Base-by-base conservation (phyloP, 1,284 basidiomycete genomes). In the Trichosporon ovoides region DNA sequence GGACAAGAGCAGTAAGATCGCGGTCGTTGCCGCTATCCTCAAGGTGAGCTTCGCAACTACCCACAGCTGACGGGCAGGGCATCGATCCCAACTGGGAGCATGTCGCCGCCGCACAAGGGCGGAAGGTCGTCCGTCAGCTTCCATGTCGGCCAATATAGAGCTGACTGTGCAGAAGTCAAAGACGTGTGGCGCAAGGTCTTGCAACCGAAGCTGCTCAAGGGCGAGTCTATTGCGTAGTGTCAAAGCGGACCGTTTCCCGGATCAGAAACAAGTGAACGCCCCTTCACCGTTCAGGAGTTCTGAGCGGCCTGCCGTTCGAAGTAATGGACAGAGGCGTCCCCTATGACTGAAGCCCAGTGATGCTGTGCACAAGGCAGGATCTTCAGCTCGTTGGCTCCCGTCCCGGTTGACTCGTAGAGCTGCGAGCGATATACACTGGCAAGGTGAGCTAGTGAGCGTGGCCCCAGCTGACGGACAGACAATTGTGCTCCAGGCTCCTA, bases 151-250 rank as follows among this genome's bases (percentile, higher is more conserved):
- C 7, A 18, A 16, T 13, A 16, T 35, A 2, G 12, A 7, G 49
- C 59, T 64, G 59, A 62, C 16, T n/a, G 16, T 10, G 22, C 53
- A 73, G 70, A 74, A 59, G 53, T 72, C 11, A 43, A 62, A 31
- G 72, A 74, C 55, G 54, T 67, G 9, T 74, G 70, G 70, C 59
- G 72, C 51, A 70, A 74, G 60, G 61, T 66, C 16, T 55, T 74
- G 13, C 22, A 61, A 10, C 69, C 69, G 2, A 61, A 61, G 48
- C 49, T 74, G 22, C 62, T 64, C 57, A 56, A 52, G 36, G 72
- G 70, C 13, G 58, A 65, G 24, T 38, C 62, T 3, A 53, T 69
- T 14, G 58, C 59, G 50, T 69, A 53, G 52, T 11, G 38, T 34
- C n/a, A n/a, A n/a, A n/a, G n/a, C n/a, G n/a, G n/a, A n/a, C n/a